These are phyloP conservation scores for Clitopilus passeckerianus DNA, from an alignment of 768 basidiomycete genomes.

Conservation along the genomic window DNA sequence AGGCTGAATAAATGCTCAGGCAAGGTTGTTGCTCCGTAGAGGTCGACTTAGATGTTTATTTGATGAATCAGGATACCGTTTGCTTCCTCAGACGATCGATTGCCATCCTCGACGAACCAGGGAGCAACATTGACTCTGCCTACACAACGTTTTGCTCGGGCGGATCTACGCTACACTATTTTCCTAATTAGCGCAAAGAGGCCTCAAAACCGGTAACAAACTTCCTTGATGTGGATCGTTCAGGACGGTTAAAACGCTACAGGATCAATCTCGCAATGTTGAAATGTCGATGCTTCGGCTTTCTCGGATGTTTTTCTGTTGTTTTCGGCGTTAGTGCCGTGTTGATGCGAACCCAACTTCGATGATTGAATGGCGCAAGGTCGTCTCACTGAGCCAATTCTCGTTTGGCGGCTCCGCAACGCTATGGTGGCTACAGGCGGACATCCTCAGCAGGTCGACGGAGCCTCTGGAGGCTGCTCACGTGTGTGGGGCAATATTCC, in stretches of 20 bases:
- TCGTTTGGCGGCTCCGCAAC: neutral
- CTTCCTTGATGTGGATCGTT: neutral
- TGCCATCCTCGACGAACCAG: too few relatives aligned
- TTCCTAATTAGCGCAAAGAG: neutral
- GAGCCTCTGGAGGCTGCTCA: neutral
- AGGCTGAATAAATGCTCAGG: neutral
- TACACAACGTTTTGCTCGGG: neutral
- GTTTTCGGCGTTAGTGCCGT: neutral
- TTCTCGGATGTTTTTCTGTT: neutral
- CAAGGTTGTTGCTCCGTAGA: too few relatives aligned
- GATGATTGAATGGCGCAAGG: neutral
- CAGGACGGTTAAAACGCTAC: neutral
- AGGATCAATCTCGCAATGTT: neutral
- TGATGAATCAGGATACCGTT: too few relatives aligned
- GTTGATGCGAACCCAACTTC: neutral
- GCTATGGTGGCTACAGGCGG: neutral
- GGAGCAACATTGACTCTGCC: neutral
- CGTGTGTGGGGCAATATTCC: neutral
- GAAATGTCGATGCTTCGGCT: neutral
- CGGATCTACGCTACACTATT: neutral
- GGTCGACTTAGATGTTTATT: too few relatives aligned
- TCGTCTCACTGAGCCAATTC: neutral
- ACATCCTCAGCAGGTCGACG: neutral
- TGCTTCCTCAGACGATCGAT: too few relatives aligned
- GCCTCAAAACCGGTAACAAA: neutral